Base-by-base conservation (phyloP, 768 basidiomycete species). In the Omphalotus guepiniiformis region DNA sequence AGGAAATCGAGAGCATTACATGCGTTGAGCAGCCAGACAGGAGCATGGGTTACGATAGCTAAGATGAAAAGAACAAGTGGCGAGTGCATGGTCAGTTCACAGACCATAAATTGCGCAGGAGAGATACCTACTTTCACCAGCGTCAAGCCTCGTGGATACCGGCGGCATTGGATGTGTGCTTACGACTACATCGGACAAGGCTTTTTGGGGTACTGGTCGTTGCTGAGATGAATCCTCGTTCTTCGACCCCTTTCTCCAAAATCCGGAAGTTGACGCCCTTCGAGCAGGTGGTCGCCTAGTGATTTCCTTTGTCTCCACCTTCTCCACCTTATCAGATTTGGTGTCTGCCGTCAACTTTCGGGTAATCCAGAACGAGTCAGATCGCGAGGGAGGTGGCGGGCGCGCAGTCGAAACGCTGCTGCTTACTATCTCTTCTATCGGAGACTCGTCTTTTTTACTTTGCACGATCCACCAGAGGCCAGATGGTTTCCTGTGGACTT, bases 1-100 rank as follows among this genome's bases (percentile, higher is more conserved):
- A 90, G 77, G 65, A 75, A 85, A 45, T 88, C 85, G 50, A 90
- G 73, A 8, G 88, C 87, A 39, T 73, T 79, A 55, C 82, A 82
- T 1, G 88, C 87, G 56, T 88, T 88, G 47, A 90, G 59, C 15
- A 90, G 73, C 87, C 87, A 90, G 0, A 79, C 67, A 0, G 87
- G 87, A 9, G 81, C 87, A 49, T 85, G 77, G 13, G 76, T 69
- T 6, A 78, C 69, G 3, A 68, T 70, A n/a, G 68, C 66, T 4
- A 67, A 48, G 21, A 19, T 12, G 39, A 26, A 22, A 27, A 49
- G 39, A 39, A 35, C 37, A 48, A 23, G 28, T 37, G 45, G 39
- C 37, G 44, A 34, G 49, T 30, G 49, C 9, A 23, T 13, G 42
- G 19, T 22, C 40, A 34, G 19, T 32, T 6, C 26, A 32, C 22